These are phyloP conservation scores for Curvularia eragrostidis DNA, from an alignment of 2,329 filamentous ascomycete species.

Conservation along the genomic window DNA sequence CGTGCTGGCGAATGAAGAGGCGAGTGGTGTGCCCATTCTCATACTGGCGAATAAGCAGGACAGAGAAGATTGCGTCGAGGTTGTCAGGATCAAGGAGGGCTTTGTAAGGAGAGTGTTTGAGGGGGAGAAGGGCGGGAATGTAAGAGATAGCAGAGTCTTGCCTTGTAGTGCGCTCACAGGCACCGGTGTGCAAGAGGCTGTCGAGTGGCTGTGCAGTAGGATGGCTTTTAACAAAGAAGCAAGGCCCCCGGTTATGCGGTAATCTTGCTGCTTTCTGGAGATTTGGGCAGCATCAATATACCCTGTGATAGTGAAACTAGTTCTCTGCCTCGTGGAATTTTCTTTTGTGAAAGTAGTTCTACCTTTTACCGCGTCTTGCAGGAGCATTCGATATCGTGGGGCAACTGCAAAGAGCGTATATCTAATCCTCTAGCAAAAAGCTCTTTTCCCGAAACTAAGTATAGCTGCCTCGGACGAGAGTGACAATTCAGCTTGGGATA, in stretches of 20 bases:
- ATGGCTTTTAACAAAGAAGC: slow-evolving; percentile 97
- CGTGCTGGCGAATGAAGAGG: slow-evolving; percentile 84
- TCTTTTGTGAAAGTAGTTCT: background rate
- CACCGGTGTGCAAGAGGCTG: slow-evolving; percentile 85
- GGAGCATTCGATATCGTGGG: too few species aligned
- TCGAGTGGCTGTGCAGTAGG: slow-evolving; percentile 93
- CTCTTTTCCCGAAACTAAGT: too few species aligned
- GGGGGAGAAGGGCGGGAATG: slow-evolving; percentile 83
- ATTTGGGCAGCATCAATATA: slow-evolving; percentile 7
- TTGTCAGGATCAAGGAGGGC: slow-evolving; percentile 95
- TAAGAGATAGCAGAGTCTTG: slow-evolving; percentile 88
- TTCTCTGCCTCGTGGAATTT: background rate
- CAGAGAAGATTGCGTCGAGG: slow-evolving; percentile 95
- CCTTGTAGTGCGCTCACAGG: slow-evolving; percentile 89
- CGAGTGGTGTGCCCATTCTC: slow-evolving; percentile 88
- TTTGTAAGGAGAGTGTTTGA: slow-evolving; percentile 95
- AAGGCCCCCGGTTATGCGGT: slow-evolving; percentile 91
- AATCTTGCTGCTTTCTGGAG: background rate
- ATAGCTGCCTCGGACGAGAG: too few species aligned
- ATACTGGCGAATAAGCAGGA: slow-evolving; percentile 98
- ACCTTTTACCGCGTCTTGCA: too few species aligned
- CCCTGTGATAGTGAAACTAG: background rate
- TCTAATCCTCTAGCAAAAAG: too few species aligned
- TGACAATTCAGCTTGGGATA: too few species aligned
- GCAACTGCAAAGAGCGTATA: too few species aligned